Percentiles rank a stretch among this genome's conserved stretches.
Conservation (phyloP, 73 alveolate genomes). For the Uronychia binucleata region DNA sequence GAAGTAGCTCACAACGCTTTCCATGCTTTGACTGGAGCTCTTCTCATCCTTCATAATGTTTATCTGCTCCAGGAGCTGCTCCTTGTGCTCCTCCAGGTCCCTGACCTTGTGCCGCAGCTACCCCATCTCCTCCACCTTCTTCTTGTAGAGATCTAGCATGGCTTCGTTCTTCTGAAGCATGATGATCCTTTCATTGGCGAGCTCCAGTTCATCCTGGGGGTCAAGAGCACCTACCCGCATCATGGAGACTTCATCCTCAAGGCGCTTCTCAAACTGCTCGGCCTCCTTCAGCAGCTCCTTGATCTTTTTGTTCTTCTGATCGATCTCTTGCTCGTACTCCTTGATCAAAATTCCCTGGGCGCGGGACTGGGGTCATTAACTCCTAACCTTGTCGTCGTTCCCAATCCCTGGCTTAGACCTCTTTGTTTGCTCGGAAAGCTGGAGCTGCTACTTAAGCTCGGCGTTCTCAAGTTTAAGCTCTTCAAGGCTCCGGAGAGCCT, state of each 20-base stretch:
- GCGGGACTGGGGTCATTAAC: not conserved
- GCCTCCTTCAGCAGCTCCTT: conserved; percentile 39
- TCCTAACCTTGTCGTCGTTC: not conserved
- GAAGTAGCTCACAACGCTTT: conserved; percentile 1
- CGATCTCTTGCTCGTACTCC: conserved; percentile 33
- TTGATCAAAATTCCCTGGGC: conserved; percentile 9
- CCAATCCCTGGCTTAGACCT: not conserved
- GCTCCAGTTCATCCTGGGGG: conserved; percentile 55
- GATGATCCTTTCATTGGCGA: conserved; percentile 32
- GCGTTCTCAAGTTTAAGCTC: not conserved
- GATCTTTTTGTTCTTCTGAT: conserved; percentile 32
- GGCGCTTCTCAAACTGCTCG: conserved; percentile 25
- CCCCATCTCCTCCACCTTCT: conserved; percentile 42
- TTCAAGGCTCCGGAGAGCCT: not conserved
- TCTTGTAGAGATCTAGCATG: conserved; percentile 35
- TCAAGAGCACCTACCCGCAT: no score
- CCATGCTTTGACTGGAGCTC: conserved; percentile 8
- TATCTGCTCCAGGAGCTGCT: conserved; percentile 11
- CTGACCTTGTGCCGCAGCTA: conserved; percentile 14
- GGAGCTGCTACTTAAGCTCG: not conserved
- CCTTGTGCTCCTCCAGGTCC: conserved; percentile 26
- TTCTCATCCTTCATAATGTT: conserved; percentile 31
- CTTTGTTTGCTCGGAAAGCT: not conserved
- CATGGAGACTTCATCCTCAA: conserved; percentile 21
- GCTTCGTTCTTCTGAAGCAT: conserved; percentile 30